phyloP scores from a whole-genome alignment of 2,329 filamentous ascomycete species.

The Endoconidiophora polonica region DNA sequence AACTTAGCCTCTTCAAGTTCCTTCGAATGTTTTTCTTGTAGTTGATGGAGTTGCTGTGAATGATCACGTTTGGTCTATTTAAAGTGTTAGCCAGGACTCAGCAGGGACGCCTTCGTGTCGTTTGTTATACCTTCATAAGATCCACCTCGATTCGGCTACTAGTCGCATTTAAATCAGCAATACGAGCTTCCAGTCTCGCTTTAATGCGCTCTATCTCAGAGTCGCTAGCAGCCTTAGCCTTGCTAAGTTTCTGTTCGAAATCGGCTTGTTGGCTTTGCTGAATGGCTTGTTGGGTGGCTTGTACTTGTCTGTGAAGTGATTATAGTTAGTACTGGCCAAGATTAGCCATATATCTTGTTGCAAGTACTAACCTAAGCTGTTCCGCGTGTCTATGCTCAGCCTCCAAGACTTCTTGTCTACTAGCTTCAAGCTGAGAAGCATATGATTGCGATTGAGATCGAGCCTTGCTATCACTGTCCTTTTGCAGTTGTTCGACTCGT shows the following conservation, averaged over 20 bases:
- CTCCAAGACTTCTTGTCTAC: slow-evolving; percentile 16
- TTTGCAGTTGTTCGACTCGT: slow-evolving; percentile 3
- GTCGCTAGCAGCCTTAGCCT: slow-evolving; percentile 29
- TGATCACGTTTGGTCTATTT: slow-evolving; percentile 41
- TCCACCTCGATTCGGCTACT: slow-evolving; percentile 46
- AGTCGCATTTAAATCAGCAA: slow-evolving; percentile 43
- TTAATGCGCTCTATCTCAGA: slow-evolving; percentile 32
- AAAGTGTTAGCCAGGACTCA: neutral
- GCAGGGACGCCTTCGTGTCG: neutral
- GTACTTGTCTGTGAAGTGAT: neutral
- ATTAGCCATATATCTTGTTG: neutral
- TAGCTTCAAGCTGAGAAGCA: slow-evolving; percentile 6
- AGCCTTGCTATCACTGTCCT: slow-evolving; percentile 6
- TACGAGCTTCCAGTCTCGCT: slow-evolving; percentile 39
- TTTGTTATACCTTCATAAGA: slow-evolving; percentile 35
- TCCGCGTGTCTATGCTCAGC: slow-evolving; percentile 12
- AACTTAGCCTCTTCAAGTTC: neutral
- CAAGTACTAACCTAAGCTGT: slow-evolving; percentile 9
- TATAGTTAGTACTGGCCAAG: neutral
- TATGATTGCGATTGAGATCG: neutral
- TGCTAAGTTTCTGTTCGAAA: slow-evolving; percentile 28
- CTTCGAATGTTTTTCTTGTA: slow-evolving; percentile 23
- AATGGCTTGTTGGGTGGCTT: slow-evolving; percentile 14
- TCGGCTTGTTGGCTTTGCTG: slow-evolving; percentile 12
- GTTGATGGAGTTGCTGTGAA: slow-evolving; percentile 39